Conservation (phyloP, 179 eudicot species). For the Nepenthes alata region DNA sequence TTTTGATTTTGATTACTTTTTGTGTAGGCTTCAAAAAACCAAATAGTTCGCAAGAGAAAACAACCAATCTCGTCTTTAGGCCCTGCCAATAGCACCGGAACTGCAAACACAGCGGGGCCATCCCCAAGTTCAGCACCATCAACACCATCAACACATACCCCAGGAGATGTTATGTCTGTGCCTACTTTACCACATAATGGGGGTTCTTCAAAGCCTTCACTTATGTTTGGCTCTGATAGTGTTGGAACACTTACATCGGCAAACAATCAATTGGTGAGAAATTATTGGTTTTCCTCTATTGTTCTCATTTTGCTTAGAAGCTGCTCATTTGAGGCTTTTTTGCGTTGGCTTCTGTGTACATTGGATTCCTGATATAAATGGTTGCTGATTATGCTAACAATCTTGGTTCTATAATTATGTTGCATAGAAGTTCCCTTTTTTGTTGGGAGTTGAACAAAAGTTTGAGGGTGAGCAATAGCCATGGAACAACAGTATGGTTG, state of each 20-base stretch:
- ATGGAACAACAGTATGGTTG: too few relatives aligned
- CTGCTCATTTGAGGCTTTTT: not conserved
- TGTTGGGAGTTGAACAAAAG: too few relatives aligned
- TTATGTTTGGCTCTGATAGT: constrained; percentile 72
- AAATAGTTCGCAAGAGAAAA: constrained; percentile 84
- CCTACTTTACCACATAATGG: constrained; percentile 62
- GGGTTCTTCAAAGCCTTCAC: constrained; percentile 66
- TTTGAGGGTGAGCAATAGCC: too few relatives aligned
- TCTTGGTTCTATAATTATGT: too few relatives aligned
- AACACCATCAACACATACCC: constrained; percentile 84
- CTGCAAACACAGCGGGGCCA: constrained; percentile 91
- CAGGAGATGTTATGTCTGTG: constrained; percentile 85
- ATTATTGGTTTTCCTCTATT: not conserved
- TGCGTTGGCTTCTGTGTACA: not conserved
- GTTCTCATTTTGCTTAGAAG: not conserved
- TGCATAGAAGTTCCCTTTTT: too few relatives aligned
- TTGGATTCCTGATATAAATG: too few relatives aligned
- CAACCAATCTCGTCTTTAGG: constrained; percentile 87
- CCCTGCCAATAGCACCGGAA: constrained; percentile 95
- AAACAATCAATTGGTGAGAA: constrained; percentile 65
- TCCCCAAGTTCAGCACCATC: constrained; percentile 95
- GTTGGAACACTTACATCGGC: constrained; percentile 58
- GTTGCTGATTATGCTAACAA: too few relatives aligned
- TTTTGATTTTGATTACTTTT: not conserved
- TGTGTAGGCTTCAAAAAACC: constrained; percentile 57